phyloP scores from a whole-genome alignment of 208 protist genomes.

The Vickermania ingenoplastis region DNA sequence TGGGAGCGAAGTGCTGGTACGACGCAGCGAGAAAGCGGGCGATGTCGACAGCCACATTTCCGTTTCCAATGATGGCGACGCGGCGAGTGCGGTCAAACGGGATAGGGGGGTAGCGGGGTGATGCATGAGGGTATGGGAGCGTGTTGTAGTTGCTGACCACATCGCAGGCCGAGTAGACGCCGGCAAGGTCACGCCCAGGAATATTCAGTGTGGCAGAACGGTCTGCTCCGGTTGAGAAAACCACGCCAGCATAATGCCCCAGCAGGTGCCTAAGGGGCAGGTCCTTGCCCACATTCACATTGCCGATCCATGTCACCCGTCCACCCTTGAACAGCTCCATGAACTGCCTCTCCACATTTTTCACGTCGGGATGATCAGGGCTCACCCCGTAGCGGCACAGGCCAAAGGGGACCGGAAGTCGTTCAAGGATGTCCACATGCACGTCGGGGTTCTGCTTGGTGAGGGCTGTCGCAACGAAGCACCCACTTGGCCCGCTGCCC shows the following conservation, averaged over 20 bases:
- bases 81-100: conserved; percentile 30
- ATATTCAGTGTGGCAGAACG: conserved; percentile 56
- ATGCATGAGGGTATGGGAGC: conserved; percentile 74
- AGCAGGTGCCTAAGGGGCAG: conserved; percentile 64
- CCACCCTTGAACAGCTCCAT: conserved; percentile 65
- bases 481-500: conserved; percentile 93
- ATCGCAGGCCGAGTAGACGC: conserved; percentile 71
- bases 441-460: conserved; percentile 59
- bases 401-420: conserved; percentile 93
- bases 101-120: conserved; percentile 70
- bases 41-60: conserved; percentile 95
- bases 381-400: conserved; percentile 95
- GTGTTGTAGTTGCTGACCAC: conserved; percentile 97
- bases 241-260: conserved; percentile 86
- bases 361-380: conserved; percentile 96
- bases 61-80: conserved; percentile 85
- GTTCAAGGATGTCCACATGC: conserved; percentile 91
- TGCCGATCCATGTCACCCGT: conserved; percentile 88
- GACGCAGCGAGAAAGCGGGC: conserved; percentile 78
- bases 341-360: conserved; percentile 91
- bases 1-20: conserved; percentile 69
- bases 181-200: conserved; percentile 68
- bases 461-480: conserved; percentile 89
- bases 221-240: conserved; percentile 89
- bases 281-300: conserved; percentile 83